Evolutionary conservation across 176 grass and related monocot genomes (phyloP), one percentile per base, ranked within the genome.

Genomic region (Musa troglodytarum): DNA sequence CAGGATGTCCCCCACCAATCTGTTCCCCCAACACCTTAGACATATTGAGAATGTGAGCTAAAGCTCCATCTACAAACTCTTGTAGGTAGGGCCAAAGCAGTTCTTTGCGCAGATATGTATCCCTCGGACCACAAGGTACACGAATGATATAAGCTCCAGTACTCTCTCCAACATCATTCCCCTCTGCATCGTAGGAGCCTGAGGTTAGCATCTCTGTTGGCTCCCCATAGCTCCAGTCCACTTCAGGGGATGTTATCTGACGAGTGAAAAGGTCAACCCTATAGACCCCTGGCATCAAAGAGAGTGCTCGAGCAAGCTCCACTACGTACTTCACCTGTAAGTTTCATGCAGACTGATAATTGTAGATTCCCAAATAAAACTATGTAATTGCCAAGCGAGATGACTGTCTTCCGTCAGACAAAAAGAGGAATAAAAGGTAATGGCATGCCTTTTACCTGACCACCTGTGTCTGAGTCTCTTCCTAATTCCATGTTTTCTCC

Each of bases 401-500:
- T 68, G 24, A 52, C 8, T 22, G 11, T 20, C 11, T 51, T 52
- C 11, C 9, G 20, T 17, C 68, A 52, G 43, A 71, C 14, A 71
- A 71, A 71, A 19, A 13, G 29, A 17, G 29, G 14, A n/a, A 17
- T 55, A n/a, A 10, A 59, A 16, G 17, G 29, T 50, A 69, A 22
- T 50, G n/a, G 12, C n/a, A 49, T 67, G 57, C 3, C 54, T 23
- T 65, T 81, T 84, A 91, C 94, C 95, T 99, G 95, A 21, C 95
- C 95, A 21, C 90, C 90, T 0, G 95, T 99, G 56, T 99, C 95
- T 65, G 95, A 99, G 84, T 99, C 95, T 49, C 90, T 83, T 15
- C 95, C 95, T 21, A 99, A 82, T 70, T 99, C 95, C 95, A 94
- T 99, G 88, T 99, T 99, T 78, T 99, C 95, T 0, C 95, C 90